Evolutionary conservation across 257 asterid species (phyloP).

Genomic region (Nicotiana benthamiana): DNA sequence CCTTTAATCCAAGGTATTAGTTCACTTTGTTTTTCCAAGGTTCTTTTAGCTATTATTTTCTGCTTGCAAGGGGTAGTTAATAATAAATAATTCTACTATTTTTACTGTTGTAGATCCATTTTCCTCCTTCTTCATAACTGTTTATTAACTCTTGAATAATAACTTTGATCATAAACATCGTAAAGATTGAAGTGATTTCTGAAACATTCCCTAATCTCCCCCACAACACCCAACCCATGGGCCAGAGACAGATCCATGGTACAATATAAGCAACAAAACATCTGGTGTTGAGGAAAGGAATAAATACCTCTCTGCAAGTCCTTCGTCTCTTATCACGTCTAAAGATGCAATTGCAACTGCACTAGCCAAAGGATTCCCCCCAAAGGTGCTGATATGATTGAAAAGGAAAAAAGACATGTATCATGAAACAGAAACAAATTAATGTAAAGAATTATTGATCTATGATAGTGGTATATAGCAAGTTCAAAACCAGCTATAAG

Average conservation of each 20-base stretch:
- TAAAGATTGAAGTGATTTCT: neutral
- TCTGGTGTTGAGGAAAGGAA: neutral
- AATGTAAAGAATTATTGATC: neutral
- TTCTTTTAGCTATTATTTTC: too few relatives aligned
- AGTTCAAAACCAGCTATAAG: neutral
- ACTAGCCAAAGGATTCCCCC: slow-evolving; percentile 93
- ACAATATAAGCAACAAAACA: neutral
- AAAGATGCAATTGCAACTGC: slow-evolving; percentile 93
- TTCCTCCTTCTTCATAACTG: too few relatives aligned
- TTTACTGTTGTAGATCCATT: too few relatives aligned
- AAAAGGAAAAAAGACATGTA: neutral
- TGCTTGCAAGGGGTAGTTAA: too few relatives aligned
- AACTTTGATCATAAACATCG: too few relatives aligned
- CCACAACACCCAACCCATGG: neutral
- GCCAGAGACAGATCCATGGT: neutral
- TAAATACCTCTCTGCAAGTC: slow-evolving; percentile 74
- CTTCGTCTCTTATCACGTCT: slow-evolving; percentile 69
- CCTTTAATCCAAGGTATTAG: too few relatives aligned
- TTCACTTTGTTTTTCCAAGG: too few relatives aligned
- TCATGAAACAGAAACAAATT: neutral
- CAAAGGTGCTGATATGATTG: slow-evolving; percentile 63
- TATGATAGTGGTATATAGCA: neutral
- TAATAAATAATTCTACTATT: too few relatives aligned
- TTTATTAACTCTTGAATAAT: too few relatives aligned
- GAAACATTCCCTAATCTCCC: neutral